Conservation (phyloP, 2,329 filamentous ascomycete genomes). For the Ceratocystis alfenasii region DNA sequence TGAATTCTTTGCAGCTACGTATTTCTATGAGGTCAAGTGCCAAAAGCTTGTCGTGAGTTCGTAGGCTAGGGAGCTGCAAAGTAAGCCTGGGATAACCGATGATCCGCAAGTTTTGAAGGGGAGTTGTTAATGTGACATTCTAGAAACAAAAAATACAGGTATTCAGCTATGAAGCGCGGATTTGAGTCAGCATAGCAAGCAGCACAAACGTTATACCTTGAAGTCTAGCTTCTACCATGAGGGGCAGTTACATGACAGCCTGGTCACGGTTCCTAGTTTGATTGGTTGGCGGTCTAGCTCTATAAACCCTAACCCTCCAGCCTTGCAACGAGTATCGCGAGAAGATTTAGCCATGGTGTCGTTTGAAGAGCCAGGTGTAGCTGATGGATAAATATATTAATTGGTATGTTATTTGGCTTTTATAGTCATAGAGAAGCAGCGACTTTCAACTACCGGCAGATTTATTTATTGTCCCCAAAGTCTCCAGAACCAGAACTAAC, state of each 20-base stretch:
- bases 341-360: background rate
- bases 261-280: conserved; percentile 6
- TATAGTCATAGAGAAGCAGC: background rate
- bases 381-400: background rate
- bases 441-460: too few species aligned
- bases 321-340: conserved; percentile 8
- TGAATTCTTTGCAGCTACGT: background rate
- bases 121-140: background rate
- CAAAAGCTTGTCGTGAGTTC: background rate
- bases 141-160: background rate
- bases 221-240: background rate
- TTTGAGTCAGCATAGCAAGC: background rate
- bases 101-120: background rate
- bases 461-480: conserved; percentile 21
- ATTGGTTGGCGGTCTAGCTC: conserved; percentile 1
- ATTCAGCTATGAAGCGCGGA: background rate
- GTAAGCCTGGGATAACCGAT: background rate
- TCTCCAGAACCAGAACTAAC: conserved; percentile 13
- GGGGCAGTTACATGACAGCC: conserved; percentile 13
- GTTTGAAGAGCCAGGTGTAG: background rate
- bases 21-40: background rate
- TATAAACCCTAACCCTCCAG: conserved; percentile 4
- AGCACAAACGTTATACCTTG: background rate
- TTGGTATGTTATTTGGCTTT: background rate
- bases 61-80: background rate